A percentile compares a stretch with the other conserved stretches of the same genome.
These are phyloP conservation scores for Insectozyma bohioensis DNA, from an alignment of 1,139 yeast genomes.

Conservation along the genomic window DNA sequence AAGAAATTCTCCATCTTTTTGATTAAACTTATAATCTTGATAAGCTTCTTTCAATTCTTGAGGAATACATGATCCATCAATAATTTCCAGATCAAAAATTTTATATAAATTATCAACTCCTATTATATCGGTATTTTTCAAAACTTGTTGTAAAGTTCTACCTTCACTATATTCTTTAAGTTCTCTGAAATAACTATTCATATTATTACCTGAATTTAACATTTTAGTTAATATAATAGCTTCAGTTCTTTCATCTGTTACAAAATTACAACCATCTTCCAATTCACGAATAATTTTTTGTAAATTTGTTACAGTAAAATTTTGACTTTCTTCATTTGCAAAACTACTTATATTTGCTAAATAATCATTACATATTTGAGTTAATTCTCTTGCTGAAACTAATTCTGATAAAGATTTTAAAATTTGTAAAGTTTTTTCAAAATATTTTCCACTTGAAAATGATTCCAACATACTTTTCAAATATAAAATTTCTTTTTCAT, in stretches of 20 bases:
- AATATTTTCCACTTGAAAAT: slow-evolving; percentile 57
- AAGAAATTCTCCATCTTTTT: slow-evolving; percentile 14
- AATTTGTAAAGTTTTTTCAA: slow-evolving; percentile 69
- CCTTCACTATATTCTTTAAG: slow-evolving; percentile 2
- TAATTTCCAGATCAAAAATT: slow-evolving; percentile 26
- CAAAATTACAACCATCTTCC: slow-evolving; percentile 27
- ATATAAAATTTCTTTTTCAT: slow-evolving; percentile 11
- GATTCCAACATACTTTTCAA: slow-evolving; percentile 13
- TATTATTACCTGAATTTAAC: slow-evolving; percentile 6
- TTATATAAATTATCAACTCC: slow-evolving; percentile 60
- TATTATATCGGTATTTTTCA: slow-evolving; percentile 66
- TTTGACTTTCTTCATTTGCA: slow-evolving; percentile 14
- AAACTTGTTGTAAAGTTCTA: slow-evolving; percentile 32
- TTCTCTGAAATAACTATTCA: slow-evolving; percentile 5
- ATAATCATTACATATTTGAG: slow-evolving; percentile 38
- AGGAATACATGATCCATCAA: slow-evolving; percentile 34
- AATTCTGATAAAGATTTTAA: slow-evolving; percentile 52
- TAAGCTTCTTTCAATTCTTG: slow-evolving; percentile 32
- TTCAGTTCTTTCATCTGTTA: slow-evolving; percentile 45
- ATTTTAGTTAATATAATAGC: slow-evolving; percentile 38
- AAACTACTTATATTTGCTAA: slow-evolving; percentile 35
- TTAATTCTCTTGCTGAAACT: slow-evolving; percentile 28
- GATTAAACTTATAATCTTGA: slow-evolving; percentile 17
- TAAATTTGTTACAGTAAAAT: slow-evolving; percentile 24
- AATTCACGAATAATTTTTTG: slow-evolving; percentile 29